Conservation (phyloP, 2,329 filamentous ascomycete genomes). For the Drechslera avenae region DNA sequence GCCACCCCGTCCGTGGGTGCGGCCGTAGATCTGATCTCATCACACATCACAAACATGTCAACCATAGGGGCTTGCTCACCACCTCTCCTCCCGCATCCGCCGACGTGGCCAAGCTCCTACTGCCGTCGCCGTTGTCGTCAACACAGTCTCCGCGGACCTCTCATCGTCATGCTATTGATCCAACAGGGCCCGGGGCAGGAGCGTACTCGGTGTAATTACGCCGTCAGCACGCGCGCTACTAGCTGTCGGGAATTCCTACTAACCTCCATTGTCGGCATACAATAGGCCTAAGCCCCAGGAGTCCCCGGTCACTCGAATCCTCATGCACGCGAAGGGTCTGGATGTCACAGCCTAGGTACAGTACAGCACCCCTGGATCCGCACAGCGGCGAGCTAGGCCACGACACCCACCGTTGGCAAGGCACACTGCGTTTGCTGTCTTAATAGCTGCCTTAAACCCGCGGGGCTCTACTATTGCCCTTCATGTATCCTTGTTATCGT, state of each 20-base stretch:
- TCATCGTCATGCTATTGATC: background rate
- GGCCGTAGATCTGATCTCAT: conserved; percentile 1
- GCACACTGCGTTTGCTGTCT: background rate
- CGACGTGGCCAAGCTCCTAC: background rate
- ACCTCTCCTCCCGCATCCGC: background rate
- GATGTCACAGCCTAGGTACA: background rate
- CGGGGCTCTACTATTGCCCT: background rate
- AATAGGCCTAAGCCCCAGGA: conserved; percentile 3
- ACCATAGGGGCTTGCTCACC: background rate
- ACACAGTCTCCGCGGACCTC: too few relatives aligned
- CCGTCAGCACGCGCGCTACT: conserved; percentile 11
- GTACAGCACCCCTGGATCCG: background rate
- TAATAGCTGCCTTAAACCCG: background rate
- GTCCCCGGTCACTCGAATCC: background rate
- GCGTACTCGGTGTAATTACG: conserved; percentile 9
- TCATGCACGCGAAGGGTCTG: conserved; percentile 1
- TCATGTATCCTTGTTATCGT: background rate
- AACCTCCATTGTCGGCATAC: background rate
- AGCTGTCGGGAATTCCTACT: conserved; percentile 3
- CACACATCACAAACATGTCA: too few relatives aligned
- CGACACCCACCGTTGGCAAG: background rate
- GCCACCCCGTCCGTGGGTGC: background rate
- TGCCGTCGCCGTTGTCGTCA: too few relatives aligned
- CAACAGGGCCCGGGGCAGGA: background rate
- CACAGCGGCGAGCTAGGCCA: background rate